Conservation (phyloP, 495 filamentous ascomycete species). For the Cladorrhinum samala region DNA sequence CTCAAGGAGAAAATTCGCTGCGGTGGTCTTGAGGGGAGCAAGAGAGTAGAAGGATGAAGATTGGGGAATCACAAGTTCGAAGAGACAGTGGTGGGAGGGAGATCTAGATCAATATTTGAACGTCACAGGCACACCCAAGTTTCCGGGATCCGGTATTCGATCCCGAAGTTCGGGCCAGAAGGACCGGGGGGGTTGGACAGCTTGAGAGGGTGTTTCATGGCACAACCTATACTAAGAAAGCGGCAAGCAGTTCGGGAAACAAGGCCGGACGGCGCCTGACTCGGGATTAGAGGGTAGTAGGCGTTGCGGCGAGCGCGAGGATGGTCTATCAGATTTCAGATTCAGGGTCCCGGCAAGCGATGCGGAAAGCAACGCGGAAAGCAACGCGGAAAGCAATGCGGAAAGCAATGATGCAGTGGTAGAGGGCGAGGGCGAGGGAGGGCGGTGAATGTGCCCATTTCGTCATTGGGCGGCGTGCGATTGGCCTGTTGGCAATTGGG, state of each 20-base stretch:
- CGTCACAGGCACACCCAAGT: constrained; percentile 1
- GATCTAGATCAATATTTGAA: constrained; percentile 10
- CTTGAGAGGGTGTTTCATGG: constrained; percentile 8
- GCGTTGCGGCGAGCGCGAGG: constrained; percentile 4
- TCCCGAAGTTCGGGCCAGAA: constrained; percentile 18
- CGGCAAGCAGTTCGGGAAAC: constrained; percentile 28
- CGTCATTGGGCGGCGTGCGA: too few species aligned
- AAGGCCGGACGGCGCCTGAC: background rate
- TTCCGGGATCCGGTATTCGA: constrained; percentile 19
- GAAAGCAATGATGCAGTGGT: too few species aligned
- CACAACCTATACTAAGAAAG: constrained; percentile 9
- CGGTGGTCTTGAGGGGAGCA: background rate
- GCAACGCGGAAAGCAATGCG: too few species aligned
- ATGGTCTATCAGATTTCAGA: constrained; percentile 1
- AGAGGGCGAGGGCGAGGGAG: too few species aligned
- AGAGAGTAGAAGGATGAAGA: constrained; percentile 3
- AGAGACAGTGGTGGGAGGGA: background rate
- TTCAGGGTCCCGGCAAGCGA: too few species aligned
- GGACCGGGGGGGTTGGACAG: constrained; percentile 3
- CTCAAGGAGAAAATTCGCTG: constrained; percentile 8
- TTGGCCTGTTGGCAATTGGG: too few species aligned
- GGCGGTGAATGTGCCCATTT: too few species aligned
- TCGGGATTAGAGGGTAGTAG: constrained; percentile 4
- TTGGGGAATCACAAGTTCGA: background rate
- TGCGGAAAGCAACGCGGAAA: too few species aligned